Base-by-base conservation (phyloP, 305 asterid genomes). In the Caryopteris hybrid region DNA sequence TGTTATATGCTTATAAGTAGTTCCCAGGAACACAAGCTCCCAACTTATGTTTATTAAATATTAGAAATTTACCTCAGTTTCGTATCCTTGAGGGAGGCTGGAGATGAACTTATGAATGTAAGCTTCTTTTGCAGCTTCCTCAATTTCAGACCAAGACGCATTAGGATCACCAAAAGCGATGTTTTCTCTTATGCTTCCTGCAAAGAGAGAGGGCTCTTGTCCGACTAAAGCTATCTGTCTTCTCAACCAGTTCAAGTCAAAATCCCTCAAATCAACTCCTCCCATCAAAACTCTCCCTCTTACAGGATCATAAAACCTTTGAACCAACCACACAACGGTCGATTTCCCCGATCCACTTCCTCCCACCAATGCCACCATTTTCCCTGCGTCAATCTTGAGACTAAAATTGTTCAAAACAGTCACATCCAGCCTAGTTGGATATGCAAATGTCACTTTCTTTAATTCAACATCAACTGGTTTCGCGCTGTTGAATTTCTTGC, bases 331-430 rank as follows among this genome's bases (percentile, higher is more conserved):
- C 53, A 88, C 72, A 5, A 85, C 88, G 0, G 97, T 91, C 9
- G 97, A 91, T 56, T 91, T 91, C 8, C 97, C 97, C 0, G 96
- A 88, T 4, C 97, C 97, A 63, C 97, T 91, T 14, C 87, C 87
- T 66, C 96, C 97, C 25, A 88, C 95, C 71, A 91, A 73, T 0
- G 97, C 97, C 67, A 87, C 84, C 93, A 74, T 88, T 34, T 85
- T 78, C 27, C 95, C 95, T 3, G 83, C 68, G 51, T 74, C 79
- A 36, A 91, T 80, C 79, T 76, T 88, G 52, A 91, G 71, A 16
- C 77, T 70, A 33, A 91, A 91, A 47, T 84, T 77, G 66, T 83
- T 77, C 33, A 88, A 76, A 20, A 91, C 80, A 8, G 69, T 57
- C 46, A 81, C 77, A 22, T 85, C 69, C 3, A 91, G 90, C 79